Evolutionary conservation across 2,329 filamentous ascomycete species (phyloP).

Genomic region (Aspergillus fructus): DNA sequence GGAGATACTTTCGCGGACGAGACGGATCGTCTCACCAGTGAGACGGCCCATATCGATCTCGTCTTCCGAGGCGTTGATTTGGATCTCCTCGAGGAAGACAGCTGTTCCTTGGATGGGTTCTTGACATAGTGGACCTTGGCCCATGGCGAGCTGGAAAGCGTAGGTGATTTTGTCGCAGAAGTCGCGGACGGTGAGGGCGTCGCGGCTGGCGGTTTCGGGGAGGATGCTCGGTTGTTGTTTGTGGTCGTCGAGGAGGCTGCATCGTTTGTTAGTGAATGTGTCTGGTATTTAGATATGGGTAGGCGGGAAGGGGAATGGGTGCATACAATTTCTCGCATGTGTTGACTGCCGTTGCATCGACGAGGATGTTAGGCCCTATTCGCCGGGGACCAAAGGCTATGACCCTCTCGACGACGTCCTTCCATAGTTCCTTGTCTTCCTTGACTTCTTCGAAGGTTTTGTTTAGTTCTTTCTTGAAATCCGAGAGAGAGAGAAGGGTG

Average conservation of each 20-base stretch:
- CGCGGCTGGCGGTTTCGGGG: constrained; percentile 23
- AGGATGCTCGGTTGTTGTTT: constrained; percentile 30
- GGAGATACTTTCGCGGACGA: constrained; percentile 78
- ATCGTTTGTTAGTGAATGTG: not conserved
- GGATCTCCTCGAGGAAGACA: constrained; percentile 81
- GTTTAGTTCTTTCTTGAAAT: constrained; percentile 74
- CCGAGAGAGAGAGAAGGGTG: constrained; percentile 65
- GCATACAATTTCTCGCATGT: constrained; percentile 70
- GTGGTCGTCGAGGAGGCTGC: constrained; percentile 39
- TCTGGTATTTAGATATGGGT: not conserved
- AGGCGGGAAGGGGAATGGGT: constrained; percentile 26
- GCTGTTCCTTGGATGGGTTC: constrained; percentile 93
- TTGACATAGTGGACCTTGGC: constrained; percentile 84
- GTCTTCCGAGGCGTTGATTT: constrained; percentile 56
- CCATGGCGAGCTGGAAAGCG: constrained; percentile 88
- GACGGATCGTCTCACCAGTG: constrained; percentile 90
- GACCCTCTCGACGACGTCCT: constrained; percentile 73
- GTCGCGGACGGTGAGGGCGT: constrained; percentile 54
- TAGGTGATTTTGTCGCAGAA: constrained; percentile 89
- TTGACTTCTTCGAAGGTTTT: constrained; percentile 66
- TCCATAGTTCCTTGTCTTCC: constrained; percentile 74
- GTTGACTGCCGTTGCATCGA: constrained; percentile 74
- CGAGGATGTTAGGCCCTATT: constrained; percentile 82
- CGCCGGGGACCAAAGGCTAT: constrained; percentile 85
- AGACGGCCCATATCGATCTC: constrained; percentile 68